These are phyloP conservation scores for Pneumocystis jirovecii DNA, from an alignment of 1,139 yeast species.

Conservation along the genomic window DNA sequence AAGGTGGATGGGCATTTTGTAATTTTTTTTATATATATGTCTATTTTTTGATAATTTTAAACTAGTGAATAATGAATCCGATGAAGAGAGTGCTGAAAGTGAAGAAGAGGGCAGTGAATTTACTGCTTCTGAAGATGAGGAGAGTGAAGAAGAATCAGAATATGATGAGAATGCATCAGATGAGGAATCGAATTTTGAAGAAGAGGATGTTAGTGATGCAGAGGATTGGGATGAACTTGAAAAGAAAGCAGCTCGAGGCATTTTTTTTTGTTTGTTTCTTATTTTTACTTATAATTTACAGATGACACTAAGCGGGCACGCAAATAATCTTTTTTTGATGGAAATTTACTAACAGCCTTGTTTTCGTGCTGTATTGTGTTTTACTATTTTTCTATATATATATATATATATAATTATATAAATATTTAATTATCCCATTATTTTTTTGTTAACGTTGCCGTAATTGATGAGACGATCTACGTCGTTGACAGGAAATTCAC, in stretches of 20 bases:
- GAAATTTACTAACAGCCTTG: neutral
- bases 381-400: neutral
- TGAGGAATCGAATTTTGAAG: conserved; percentile 19
- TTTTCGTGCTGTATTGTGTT: neutral
- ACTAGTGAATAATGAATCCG: conserved; percentile 19
- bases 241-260: conserved; percentile 19
- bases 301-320: neutral
- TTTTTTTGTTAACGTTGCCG: neutral
- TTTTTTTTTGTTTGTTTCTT: neutral
- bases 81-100: conserved; percentile 16
- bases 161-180: conserved; percentile 18
- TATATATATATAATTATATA: neutral
- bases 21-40: conserved; percentile 36
- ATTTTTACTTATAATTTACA: neutral
- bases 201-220: conserved; percentile 22
- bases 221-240: conserved; percentile 29
- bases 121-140: conserved; percentile 51
- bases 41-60: conserved; percentile 32
- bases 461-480: neutral
- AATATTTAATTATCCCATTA: too few relatives aligned
- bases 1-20: conserved; percentile 89
- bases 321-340: neutral
- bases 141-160: conserved; percentile 51
- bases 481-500: neutral
- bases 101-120: conserved; percentile 41